These are phyloP conservation scores for Botrytis cinerea DNA, from an alignment of 2,329 filamentous ascomycete genomes.

Conservation along the genomic window DNA sequence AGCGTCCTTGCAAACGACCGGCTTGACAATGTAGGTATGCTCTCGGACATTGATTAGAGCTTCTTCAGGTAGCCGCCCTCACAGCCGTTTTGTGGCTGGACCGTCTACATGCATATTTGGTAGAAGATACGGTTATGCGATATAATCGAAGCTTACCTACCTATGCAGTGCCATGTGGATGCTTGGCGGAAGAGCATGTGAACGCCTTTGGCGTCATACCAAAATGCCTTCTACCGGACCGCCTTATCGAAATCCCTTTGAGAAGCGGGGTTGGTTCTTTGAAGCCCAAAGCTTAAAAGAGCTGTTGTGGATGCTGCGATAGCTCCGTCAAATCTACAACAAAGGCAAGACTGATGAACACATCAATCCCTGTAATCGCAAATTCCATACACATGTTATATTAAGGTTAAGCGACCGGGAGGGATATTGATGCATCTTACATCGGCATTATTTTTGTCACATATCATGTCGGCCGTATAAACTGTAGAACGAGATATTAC, in stretches of 20 bases:
- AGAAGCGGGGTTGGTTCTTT: not conserved
- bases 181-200: constrained; percentile 1
- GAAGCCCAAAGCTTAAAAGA: not conserved
- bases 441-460: not conserved
- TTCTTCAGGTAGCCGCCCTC: not conserved
- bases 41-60: not conserved
- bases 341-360: not conserved
- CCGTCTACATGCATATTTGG: not conserved
- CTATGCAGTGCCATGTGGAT: not conserved
- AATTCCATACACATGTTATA: not conserved
- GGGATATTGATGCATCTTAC: not conserved
- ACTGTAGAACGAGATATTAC: not conserved
- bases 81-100: not conserved
- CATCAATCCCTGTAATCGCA: not conserved
- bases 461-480: not conserved
- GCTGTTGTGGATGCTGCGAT: not conserved
- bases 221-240: not conserved
- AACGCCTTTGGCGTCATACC: not conserved
- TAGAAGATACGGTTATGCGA: not conserved
- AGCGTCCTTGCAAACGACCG: not conserved
- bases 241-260: not conserved
- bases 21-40: not conserved
- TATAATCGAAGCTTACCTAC: constrained; percentile 8
- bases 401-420: not conserved
- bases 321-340: not conserved